These are phyloP conservation scores for Oenanthe sinensis DNA, from an alignment of 129 eudicot species.

Conservation along the genomic window DNA sequence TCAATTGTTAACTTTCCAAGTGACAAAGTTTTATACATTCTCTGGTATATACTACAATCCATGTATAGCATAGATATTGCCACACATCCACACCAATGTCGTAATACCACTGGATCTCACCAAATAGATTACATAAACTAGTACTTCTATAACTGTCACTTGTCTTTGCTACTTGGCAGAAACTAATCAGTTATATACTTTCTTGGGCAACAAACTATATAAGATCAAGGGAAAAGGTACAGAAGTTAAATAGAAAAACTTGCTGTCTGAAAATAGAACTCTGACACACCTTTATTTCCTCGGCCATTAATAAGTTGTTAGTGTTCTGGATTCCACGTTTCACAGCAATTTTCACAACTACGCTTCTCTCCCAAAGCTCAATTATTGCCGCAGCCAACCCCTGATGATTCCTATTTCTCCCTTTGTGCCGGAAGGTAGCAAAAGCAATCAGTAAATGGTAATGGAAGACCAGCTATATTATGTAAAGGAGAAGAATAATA, in stretches of 20 bases:
- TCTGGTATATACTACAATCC: background rate
- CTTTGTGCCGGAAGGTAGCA: conserved; percentile 27
- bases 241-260: background rate
- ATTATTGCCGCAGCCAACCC: conserved; percentile 80
- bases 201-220: background rate
- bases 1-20: background rate
- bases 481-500: conserved; percentile 21
- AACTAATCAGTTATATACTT: background rate
- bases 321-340: conserved; percentile 99
- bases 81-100: background rate
- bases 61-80: background rate
- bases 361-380: conserved; percentile 93
- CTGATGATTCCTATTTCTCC: conserved; percentile 97
- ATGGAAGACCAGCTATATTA: conserved; percentile 12
- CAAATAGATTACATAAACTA: background rate
- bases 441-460: conserved; percentile 12
- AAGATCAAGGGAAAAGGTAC: background rate
- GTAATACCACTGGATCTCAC: background rate
- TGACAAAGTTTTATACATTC: background rate
- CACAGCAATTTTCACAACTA: conserved; percentile 91
- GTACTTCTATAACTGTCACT: background rate
- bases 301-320: conserved; percentile 88
- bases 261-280: background rate
- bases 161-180: background rate
- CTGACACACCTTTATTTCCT: conserved; percentile 69